Base-by-base conservation (phyloP, 768 basidiomycete species). In the Clavulina sp. region DNA sequence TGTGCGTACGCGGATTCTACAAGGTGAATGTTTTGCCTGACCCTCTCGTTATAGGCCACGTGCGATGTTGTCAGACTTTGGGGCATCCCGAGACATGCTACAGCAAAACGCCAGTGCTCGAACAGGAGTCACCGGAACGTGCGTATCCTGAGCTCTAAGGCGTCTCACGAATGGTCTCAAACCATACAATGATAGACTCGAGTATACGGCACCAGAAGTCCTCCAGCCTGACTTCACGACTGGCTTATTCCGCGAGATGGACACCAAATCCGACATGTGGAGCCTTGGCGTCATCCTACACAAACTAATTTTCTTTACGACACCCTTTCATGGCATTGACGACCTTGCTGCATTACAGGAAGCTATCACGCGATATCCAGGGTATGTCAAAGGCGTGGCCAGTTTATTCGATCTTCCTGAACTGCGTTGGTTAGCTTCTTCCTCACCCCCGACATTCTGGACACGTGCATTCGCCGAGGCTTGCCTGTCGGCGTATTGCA, bases 201-300 rank as follows among this genome's bases (percentile, higher is more conserved):
- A 93, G 68, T 92, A 84, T 59, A 76, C 83, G 13, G 79, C 88
- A 0, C 93, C 92, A 0, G 93, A 96, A 62, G 84, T 86, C 0
- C 70, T 97, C 0, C 79, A 2, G 75, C 77, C 0, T 77, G 75
- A 13, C 64, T 24, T 24, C 43, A 69, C 23, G 4, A 80, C 77
- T 0, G 84, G 85, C 0, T 64, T 72, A 21, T 75, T 84, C 5
- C 70, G 69, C 5, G 79, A 83, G 43, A 72, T 87, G 2, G 82
- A 86, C 59, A 86, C 87, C 0, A 91, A 91, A 60, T 76, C 84
- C 3, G 92, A 97, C 61, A 89, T 95, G 80, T 97, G 93, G 92
- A 87, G 86, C 4, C 71, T 97, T 16, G 92, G 92, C 56, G 89
- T 97, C 83, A 86, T 97, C 52, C 71, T 97, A 18, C 80, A 96